These are phyloP conservation scores for Linum tenue DNA, from an alignment of 345 rosid genomes.

Conservation along the genomic window DNA sequence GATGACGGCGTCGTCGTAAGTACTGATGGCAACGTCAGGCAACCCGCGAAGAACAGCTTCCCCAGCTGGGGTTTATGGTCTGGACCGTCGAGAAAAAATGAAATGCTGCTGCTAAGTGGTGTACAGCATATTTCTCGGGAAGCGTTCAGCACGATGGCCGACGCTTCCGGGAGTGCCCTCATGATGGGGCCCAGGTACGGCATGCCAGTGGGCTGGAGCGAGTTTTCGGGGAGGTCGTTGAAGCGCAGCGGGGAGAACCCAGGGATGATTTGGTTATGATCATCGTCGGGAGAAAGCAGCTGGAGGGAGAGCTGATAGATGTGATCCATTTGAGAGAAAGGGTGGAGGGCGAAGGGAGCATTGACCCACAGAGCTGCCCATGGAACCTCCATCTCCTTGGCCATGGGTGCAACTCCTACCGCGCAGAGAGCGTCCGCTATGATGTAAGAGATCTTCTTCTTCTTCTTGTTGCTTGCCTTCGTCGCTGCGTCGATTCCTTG, in stretches of 20 bases:
- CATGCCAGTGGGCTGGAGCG: too few relatives aligned
- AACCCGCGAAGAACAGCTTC: neutral
- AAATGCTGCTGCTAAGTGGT: neutral
- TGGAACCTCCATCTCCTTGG: neutral
- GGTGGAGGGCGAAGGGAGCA: neutral
- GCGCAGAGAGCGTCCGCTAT: constrained; percentile 3
- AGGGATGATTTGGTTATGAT: constrained; percentile 1
- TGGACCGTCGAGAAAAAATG: too few relatives aligned
- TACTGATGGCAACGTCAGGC: neutral
- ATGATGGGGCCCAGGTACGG: neutral
- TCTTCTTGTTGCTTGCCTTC: neutral
- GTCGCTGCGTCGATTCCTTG: neutral
- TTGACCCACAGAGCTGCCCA: constrained; percentile 4
- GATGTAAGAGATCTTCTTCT: neutral
- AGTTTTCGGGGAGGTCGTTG: neutral
- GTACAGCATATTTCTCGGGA: constrained; percentile 3
- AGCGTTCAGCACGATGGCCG: neutral
- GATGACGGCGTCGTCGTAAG: neutral
- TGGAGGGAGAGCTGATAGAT: neutral
- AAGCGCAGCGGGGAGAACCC: neutral
- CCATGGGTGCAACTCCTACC: neutral
- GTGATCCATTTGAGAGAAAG: neutral
- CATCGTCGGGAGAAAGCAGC: neutral
- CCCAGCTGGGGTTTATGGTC: neutral
- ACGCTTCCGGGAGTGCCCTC: neutral